Evolutionary conservation across 768 basidiomycete species (phyloP), one percentile per base, ranked within the genome.

Genomic region (Nevesoporus exiguus): DNA sequence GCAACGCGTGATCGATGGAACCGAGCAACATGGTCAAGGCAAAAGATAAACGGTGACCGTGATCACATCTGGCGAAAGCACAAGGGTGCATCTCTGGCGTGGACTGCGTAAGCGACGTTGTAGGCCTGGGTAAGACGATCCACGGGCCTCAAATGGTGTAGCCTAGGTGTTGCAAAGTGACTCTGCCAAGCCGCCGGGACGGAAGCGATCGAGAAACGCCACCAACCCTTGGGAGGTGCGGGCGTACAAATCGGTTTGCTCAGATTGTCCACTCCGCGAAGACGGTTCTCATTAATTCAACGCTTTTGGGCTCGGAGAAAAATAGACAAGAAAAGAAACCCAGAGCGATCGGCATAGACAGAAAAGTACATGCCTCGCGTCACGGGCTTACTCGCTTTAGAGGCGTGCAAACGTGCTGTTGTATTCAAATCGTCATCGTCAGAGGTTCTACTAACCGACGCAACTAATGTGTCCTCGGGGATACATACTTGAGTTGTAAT

Each of bases 241-340:
- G 27, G 29, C 14, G 29, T 37, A 53, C 41, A 34, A 34, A 36
- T 41, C 48, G 41, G 37, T 50, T 43, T 36, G 25, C 61, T 62
- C 50, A 10, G 54, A 63, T 60, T 31, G 49, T 40, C 52, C 44
- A 57, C 63, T 64, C 64, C 64, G 61, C 63, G 64, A 64, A 52
- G 14, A 41, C 43, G 33, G 43, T 25, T 13, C 30, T 25, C 56
- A 31, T 60, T 55, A 60, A 56, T 51, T 30, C 58, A 37, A 19
- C 36, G 22, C 39, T 49, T 48, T 17, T 27, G 47, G 55, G 25
- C 17, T 34, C 22, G 22, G 29, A 44, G 30, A 25, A 25, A 43
- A 42, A 43, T 46, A 33, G 47, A 47, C 50, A 45, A 34, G 46
- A 51, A 34, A 47, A 50, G 39, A 41, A 50, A 25, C 34, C 8